Evolutionary conservation across 2,329 filamentous ascomycete genomes (phyloP).

Genomic region (Tothia fuscella): DNA sequence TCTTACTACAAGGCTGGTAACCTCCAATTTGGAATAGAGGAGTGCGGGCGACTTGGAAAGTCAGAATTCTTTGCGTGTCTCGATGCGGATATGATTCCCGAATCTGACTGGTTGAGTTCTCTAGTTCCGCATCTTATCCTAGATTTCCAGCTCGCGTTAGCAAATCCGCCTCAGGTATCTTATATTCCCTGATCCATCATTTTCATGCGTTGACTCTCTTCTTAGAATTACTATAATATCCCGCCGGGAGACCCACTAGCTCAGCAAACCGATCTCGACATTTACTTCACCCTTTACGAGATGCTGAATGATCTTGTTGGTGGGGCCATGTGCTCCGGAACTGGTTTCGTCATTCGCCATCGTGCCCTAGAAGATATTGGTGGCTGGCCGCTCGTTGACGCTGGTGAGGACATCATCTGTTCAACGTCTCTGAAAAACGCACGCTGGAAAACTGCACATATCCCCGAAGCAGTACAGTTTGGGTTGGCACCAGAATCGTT

Average conservation of each 20-base stretch:
- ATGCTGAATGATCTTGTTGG: constrained; percentile 19
- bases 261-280: neutral
- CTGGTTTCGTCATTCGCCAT: constrained; percentile 24
- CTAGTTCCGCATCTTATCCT: constrained; percentile 11
- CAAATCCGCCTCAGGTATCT: constrained; percentile 1
- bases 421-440: too few relatives aligned
- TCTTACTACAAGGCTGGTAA: constrained; percentile 11
- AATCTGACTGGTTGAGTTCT: constrained; percentile 23
- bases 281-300: neutral
- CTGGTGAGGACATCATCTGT: too few relatives aligned
- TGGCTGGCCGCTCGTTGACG: too few relatives aligned
- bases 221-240: constrained; percentile 2
- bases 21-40: constrained; percentile 8
- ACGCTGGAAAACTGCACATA: too few relatives aligned
- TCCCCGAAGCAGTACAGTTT: too few relatives aligned
- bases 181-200: neutral
- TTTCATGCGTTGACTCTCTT: neutral
- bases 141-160: neutral
- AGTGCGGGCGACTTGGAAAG: too few relatives aligned
- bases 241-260: neutral
- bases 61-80: constrained; percentile 23
- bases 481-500: too few relatives aligned
- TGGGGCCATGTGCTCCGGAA: constrained; percentile 22
- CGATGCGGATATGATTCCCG: constrained; percentile 26
- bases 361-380: constrained; percentile 20